These are phyloP conservation scores for Epichloe gansuensis DNA, from an alignment of 2,329 filamentous ascomycete genomes.

Conservation along the genomic window DNA sequence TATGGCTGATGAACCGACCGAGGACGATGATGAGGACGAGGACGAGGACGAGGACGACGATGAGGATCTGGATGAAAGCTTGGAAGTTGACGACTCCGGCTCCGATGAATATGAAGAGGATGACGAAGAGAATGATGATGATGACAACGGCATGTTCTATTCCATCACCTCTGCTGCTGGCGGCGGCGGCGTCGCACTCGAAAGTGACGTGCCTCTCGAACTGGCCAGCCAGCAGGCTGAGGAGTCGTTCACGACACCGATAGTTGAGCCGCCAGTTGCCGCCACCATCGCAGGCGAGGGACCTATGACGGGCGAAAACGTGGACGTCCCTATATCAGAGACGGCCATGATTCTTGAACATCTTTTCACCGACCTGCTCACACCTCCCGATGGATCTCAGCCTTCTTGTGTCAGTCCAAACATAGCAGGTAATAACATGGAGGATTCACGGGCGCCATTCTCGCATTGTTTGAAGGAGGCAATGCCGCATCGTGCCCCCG, in stretches of 20 bases:
- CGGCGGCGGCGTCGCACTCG: neutral
- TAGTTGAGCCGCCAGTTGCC: neutral
- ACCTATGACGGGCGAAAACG: neutral
- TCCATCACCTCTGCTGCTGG: neutral
- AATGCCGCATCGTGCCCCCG: neutral
- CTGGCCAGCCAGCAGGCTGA: neutral
- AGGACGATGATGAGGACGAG: conserved; percentile 9
- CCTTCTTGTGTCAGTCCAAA: neutral
- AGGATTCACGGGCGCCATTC: neutral
- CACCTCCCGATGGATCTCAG: neutral
- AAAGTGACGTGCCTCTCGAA: neutral
- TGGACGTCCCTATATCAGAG: neutral
- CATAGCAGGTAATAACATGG: neutral
- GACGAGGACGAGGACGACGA: conserved; percentile 11
- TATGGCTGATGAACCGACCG: neutral
- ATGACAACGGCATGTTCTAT: neutral
- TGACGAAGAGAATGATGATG: neutral
- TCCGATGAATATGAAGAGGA: neutral
- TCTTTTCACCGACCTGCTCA: neutral
- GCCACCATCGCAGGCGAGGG: neutral
- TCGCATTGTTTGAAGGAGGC: conserved; percentile 1
- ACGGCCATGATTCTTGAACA: neutral
- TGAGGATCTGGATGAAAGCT: neutral
- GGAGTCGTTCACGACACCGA: neutral
- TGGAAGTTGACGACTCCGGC: neutral